Evolutionary conservation across 495 filamentous ascomycete species (phyloP), one percentile per base, ranked within the genome.

Genomic region (Penicillium ochrochloron): DNA sequence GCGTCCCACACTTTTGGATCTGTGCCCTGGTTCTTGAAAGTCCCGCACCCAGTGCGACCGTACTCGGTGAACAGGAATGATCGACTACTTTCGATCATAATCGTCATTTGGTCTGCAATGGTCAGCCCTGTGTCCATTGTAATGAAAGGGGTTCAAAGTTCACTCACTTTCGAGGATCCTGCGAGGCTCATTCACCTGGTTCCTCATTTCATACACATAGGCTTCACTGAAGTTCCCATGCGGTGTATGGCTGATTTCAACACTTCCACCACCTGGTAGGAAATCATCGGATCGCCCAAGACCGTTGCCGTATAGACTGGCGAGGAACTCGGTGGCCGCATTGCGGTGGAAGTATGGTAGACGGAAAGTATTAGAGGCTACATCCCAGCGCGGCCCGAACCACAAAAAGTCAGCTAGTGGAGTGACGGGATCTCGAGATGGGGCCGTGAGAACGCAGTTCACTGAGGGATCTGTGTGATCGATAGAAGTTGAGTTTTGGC

Each of bases 341-440:
- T 78, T 80, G 37, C 78, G 78, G 52, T 79, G 78, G 69, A 80
- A 80, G 57, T 80, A 80, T 1, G 78, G 75, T 2, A 78, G 68
- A 2, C 78, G 74, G 65, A 80, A 80, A 0, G 76, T 79, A 61
- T 80, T 80, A 42, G 75, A 74, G 2, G 78, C 76, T 5, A 77
- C 75, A 63, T 80, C 78, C 78, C 78, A 80, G 10, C 76, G 73
- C 3, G 78, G 78, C 0, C 78, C 78, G 51, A 80, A 79, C 76
- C 76, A 79, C 25, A 80, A 69, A 64, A 79, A 80, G 68, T 79
- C 78, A 3, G 69, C 76, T 23, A 79, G 65, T 1, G 76, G 71
- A 5, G 73, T 76, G 33, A 69, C 62, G 0, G 78, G 78, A 66
- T 80, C 74, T 0, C 73, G 73, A 8, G 78, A 80, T 27, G 70